These are phyloP conservation scores for Pichia sp. DNA, from an alignment of 1,139 yeast genomes.

Conservation along the genomic window DNA sequence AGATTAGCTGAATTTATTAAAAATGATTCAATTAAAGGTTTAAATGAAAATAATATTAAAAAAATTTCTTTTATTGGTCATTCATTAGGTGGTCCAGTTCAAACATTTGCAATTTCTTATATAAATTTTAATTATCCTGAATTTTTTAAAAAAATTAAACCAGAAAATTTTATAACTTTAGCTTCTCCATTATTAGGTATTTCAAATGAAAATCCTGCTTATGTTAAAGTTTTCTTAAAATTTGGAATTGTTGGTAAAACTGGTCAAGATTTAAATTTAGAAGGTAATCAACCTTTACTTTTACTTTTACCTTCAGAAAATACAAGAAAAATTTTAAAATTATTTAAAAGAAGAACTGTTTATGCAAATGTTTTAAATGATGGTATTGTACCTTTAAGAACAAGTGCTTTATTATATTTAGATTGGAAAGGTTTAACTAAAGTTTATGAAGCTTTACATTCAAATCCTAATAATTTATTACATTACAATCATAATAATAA, in stretches of 20 bases:
- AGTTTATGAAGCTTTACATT: conserved; percentile 32
- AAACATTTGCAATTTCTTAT: conserved; percentile 86
- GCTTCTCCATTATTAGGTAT: conserved; percentile 91
- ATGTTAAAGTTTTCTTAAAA: conserved; percentile 75
- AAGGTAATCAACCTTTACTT: conserved; percentile 56
- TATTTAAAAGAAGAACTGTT: conserved; percentile 63
- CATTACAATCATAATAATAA: conserved; percentile 8
- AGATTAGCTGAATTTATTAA: conserved; percentile 73
- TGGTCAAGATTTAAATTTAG: conserved; percentile 84
- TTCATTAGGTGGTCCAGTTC: conserved; percentile 87
- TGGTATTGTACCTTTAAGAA: conserved; percentile 90
- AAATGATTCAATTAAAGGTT: conserved; percentile 42
- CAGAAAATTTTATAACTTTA: conserved; percentile 75
- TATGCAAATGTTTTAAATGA: conserved; percentile 75
- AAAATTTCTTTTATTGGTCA: conserved; percentile 87
- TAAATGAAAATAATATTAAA: conserved; percentile 29
- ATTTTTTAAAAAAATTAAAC: conserved; percentile 54
- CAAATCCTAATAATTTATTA: background rate
- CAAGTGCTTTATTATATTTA: conserved; percentile 73
- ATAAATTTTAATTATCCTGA: conserved; percentile 65
- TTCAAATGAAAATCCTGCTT: conserved; percentile 79
- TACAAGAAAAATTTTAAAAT: conserved; percentile 57
- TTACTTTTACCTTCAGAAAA: conserved; percentile 77
- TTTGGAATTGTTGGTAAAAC: conserved; percentile 91
- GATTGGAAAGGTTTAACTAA: conserved; percentile 62